phyloP scores from a whole-genome alignment of 768 basidiomycete species.

The Scleroderma bovista region DNA sequence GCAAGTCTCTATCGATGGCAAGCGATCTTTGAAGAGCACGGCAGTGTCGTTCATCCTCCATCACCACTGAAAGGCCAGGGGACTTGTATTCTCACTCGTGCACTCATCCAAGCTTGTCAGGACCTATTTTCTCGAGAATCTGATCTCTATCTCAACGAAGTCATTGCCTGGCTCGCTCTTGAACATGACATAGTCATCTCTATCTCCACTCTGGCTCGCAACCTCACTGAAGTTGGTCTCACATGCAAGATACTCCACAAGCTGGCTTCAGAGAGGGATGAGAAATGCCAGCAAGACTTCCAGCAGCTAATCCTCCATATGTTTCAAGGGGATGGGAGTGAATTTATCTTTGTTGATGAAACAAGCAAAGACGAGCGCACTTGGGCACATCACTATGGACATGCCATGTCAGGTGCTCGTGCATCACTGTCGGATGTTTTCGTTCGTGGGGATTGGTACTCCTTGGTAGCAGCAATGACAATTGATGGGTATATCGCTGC shows the following conservation, averaged over 20 bases:
- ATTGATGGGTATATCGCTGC: not conserved
- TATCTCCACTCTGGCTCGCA: constrained; percentile 10
- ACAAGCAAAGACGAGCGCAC: constrained; percentile 18
- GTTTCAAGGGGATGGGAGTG: constrained; percentile 9
- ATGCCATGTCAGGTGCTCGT: constrained; percentile 13
- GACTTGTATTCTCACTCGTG: constrained; percentile 12
- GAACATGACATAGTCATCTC: constrained; percentile 20
- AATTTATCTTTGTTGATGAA: constrained; percentile 21
- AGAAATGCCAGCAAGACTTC: constrained; percentile 8
- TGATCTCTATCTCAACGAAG: no score
- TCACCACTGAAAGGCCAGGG: constrained; percentile 16
- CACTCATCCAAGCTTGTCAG: constrained; percentile 11
- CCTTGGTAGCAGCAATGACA: constrained; percentile 30
- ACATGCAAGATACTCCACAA: constrained; percentile 15
- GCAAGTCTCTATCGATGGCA: constrained; percentile 12
- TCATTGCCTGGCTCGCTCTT: constrained; percentile 16
- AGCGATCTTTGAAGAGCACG: constrained; percentile 14
- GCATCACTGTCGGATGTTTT: constrained; percentile 20
- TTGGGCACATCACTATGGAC: constrained; percentile 21
- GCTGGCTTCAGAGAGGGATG: not conserved
- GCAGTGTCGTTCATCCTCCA: constrained; percentile 4
- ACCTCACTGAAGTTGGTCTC: constrained; percentile 12
- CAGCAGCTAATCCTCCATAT: constrained; percentile 3
- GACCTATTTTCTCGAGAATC: no score
- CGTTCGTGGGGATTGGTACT: constrained; percentile 26